These are phyloP conservation scores for Neurospora discreta DNA, from an alignment of 495 filamentous ascomycete species.

Conservation along the genomic window DNA sequence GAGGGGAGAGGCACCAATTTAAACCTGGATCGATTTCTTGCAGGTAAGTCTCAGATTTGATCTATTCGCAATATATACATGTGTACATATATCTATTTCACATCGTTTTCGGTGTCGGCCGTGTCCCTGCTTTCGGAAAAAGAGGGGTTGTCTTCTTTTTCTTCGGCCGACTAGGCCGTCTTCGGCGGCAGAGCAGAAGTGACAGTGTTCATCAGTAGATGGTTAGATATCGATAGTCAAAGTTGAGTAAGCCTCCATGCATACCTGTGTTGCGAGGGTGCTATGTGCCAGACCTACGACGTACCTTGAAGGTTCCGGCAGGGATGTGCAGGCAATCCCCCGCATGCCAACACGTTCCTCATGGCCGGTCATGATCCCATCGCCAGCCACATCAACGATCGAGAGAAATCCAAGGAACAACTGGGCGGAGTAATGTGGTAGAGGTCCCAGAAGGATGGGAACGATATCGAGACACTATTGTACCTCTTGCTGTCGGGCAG, in stretches of 20 bases:
- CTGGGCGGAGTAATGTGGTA: background rate
- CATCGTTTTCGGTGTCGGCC: background rate
- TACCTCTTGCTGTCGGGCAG: background rate
- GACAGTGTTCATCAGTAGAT: background rate
- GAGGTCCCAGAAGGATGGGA: background rate
- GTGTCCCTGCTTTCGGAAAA: background rate
- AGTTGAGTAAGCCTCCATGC: no score
- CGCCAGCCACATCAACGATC: background rate
- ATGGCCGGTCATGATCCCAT: background rate
- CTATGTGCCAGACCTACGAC: background rate
- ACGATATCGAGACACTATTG: background rate
- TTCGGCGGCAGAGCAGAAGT: background rate
- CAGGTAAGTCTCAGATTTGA: background rate
- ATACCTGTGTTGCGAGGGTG: no score
- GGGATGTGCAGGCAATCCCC: background rate
- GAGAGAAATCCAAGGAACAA: background rate
- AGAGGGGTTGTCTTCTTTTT: background rate
- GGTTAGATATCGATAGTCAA: background rate
- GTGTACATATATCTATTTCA: background rate
- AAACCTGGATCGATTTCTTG: background rate
- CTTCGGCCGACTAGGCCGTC: background rate
- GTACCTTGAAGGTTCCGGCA: background rate
- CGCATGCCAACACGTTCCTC: background rate
- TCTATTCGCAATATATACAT: background rate
- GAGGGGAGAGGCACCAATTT: background rate